Base-by-base conservation (phyloP, 352 stramenopile genomes). In the Pythium brassicae region DNA sequence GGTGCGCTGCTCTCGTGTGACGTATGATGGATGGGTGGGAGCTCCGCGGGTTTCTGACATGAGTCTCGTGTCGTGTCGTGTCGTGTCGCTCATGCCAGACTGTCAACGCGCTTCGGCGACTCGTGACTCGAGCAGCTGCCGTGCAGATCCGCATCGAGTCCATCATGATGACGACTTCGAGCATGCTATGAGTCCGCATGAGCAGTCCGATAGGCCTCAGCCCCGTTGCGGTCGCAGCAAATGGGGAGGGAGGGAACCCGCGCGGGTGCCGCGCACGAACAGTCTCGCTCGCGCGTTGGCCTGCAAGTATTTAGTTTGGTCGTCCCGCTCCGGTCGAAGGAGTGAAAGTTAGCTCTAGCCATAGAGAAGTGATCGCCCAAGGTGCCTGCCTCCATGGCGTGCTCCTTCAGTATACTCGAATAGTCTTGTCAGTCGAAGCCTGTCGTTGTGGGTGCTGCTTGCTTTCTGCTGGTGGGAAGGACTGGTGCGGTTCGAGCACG, bases 141-240 rank as follows among this genome's bases (percentile, higher is more conserved):
- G 70, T 83, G 45, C 78, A 89, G 54, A 76, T 62, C 19, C 72
- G 69, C 23, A 89, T 89, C 55, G 65, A 76, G 19, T 27, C 44
- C 25, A 60, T 89, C 29, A 69, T 79, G 45, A 37, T 59, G 14
- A 46, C 25, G 37, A 56, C 68, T 17, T 63, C 66, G 63, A 42
- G 59, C n/a, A 55, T 42, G 37, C 43, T 49, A 19, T 50, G 63
- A 67, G 37, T 56, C 26, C 34, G 0, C 34, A 44, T 39, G 22
- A 12, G 4, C 25, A 23, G 14, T 15, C 10, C 9, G 20, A 26
- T 26, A 32, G 15, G 44, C 29, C 19, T 43, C 47, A 11, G 23
- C 47, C 12, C 27, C 29, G 27, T 53, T 53, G 29, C 48, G 48
- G 27, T 11, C 29, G 48, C 54, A 54, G 54, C 37, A 47, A 53